Conservation (phyloP, 78 protist genomes). For the Diacronema lutheri region DNA sequence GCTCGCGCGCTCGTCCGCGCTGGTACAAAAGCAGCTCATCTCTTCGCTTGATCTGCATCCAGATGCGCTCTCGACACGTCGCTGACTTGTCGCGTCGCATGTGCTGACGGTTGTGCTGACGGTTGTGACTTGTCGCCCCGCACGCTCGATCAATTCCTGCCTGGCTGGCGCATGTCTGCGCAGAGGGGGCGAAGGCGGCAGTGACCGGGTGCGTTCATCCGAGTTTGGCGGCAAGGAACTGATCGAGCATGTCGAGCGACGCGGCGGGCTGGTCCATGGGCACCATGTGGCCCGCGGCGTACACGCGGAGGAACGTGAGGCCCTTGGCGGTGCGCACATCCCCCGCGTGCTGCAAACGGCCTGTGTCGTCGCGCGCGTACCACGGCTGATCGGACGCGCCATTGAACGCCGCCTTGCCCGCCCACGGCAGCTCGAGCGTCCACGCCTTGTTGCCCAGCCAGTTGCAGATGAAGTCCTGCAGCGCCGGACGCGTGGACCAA, state of each 20-base stretch:
- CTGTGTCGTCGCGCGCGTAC: neutral
- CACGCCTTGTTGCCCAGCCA: conserved; percentile 38
- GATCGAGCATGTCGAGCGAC: neutral
- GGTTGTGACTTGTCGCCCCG: no score
- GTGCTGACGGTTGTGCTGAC: no score
- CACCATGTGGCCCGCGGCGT: conserved; percentile 29
- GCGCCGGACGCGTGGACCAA: no score
- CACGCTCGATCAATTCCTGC: no score
- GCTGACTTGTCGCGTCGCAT: no score
- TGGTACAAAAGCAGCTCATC: no score
- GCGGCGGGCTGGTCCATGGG: conserved; percentile 21
- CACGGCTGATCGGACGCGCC: neutral
- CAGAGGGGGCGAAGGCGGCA: no score
- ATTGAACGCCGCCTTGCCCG: conserved; percentile 1
- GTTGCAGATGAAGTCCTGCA: conserved; percentile 34
- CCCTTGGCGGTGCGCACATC: neutral
- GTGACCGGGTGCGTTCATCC: neutral
- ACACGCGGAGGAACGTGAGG: conserved; percentile 19
- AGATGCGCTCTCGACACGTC: no score
- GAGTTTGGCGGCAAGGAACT: neutral
- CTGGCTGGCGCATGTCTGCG: no score
- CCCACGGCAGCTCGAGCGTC: neutral
- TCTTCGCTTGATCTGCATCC: no score
- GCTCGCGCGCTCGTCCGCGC: no score
- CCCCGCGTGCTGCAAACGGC: neutral